phyloP scores from a whole-genome alignment of 208 protist genomes.

The Acanthamoeba culbertsoni region DNA sequence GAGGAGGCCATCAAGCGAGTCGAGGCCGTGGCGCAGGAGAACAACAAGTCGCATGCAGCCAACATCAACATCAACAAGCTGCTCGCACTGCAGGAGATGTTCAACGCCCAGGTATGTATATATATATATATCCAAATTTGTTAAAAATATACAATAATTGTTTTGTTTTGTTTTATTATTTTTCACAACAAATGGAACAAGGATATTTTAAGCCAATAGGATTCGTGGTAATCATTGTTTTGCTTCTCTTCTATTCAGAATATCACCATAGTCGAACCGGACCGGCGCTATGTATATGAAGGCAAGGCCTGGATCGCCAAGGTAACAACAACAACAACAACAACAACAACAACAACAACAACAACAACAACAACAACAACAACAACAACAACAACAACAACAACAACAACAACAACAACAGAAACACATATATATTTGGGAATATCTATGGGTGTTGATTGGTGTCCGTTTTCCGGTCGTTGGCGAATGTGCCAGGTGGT shows the following conservation, averaged over 20 bases:
- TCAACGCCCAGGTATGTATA: neutral
- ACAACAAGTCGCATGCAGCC: slow-evolving; percentile 21
- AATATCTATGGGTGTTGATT: neutral
- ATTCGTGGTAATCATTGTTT: neutral
- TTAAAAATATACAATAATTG: too few species aligned
- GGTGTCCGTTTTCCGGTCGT: neutral
- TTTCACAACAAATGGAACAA: too few species aligned
- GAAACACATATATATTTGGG: neutral
- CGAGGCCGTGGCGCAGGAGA: slow-evolving; percentile 45
- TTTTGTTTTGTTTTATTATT: too few species aligned
- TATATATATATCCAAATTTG: neutral
- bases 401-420: neutral
- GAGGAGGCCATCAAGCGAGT: neutral
- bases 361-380: too few species aligned
- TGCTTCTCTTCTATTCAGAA: neutral
- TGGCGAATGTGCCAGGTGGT: neutral
- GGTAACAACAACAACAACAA: neutral
- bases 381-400: neutral
- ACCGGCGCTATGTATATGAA: neutral
- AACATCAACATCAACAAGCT: slow-evolving; percentile 38
- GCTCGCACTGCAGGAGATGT: slow-evolving; percentile 9
- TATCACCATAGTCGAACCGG: neutral
- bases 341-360: neutral
- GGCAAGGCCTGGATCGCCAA: neutral
- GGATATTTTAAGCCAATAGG: too few species aligned